A percentile compares a stretch with the other conserved stretches of the same genome.
These are phyloP conservation scores for Alternaria brassicicola DNA, from an alignment of 2,329 filamentous ascomycete genomes.

Conservation along the genomic window DNA sequence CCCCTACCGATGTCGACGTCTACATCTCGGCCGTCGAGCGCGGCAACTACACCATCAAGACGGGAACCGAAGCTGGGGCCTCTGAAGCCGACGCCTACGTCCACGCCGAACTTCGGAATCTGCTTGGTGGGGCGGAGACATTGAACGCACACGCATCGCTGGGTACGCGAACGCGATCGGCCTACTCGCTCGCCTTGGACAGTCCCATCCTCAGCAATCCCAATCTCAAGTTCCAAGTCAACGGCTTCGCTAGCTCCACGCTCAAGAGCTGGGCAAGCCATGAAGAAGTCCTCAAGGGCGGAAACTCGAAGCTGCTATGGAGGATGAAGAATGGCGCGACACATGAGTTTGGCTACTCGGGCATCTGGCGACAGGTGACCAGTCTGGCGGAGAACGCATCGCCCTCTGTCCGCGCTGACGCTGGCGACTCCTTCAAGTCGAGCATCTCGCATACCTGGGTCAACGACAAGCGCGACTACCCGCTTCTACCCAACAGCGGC, in stretches of 20 bases:
- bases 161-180: slow-evolving; percentile 87
- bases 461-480: slow-evolving; percentile 80
- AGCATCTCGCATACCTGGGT: slow-evolving; percentile 81
- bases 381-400: slow-evolving; percentile 76
- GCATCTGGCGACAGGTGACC: slow-evolving; percentile 87
- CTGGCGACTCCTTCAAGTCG: slow-evolving; percentile 90
- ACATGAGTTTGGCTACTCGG: slow-evolving; percentile 81
- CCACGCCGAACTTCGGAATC: slow-evolving; percentile 84
- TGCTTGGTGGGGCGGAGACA: slow-evolving; percentile 92
- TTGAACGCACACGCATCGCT: slow-evolving; percentile 85
- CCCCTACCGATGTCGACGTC: slow-evolving; percentile 79
- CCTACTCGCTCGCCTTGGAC: slow-evolving; percentile 86
- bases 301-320: slow-evolving; percentile 78
- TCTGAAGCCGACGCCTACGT: slow-evolving; percentile 93
- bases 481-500: slow-evolving; percentile 81
- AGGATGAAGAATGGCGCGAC: slow-evolving; percentile 66
- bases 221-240: slow-evolving; percentile 76
- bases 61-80: slow-evolving; percentile 92
- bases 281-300: slow-evolving; percentile 85
- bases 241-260: slow-evolving; percentile 81
- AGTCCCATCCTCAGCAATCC: slow-evolving; percentile 85
- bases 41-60: slow-evolving; percentile 84
- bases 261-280: slow-evolving; percentile 93
- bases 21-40: slow-evolving; percentile 80
- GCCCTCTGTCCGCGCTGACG: slow-evolving; percentile 79